Evolutionary conservation across 176 grass and related monocot genomes (phyloP).

Genomic region (maize (Zea mays)): Zm-B73-REFERENCE-NAM-5.0 NC_050101.1:140012001-140012500

Average conservation of each 20-base stretch:
- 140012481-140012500: constrained; percentile 21
- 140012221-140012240: not conserved
- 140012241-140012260: not conserved
- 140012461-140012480: not conserved
- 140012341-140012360: constrained; percentile 15
- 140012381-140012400: not conserved
- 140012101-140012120: not conserved
- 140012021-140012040: not conserved
- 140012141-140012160: constrained; percentile 18
- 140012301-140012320: not conserved
- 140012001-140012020: not conserved
- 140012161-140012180: constrained; percentile 16
- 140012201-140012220: not conserved
- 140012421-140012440: not conserved
- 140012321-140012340: not conserved
- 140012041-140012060: not conserved
- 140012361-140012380: constrained; percentile 19
- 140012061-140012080: not conserved
- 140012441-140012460: not conserved
- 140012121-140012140: not conserved
- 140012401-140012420: not conserved
- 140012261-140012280: not conserved
- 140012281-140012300: not conserved
- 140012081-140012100: not conserved
- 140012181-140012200: not conserved